Conservation (phyloP, 2,329 filamentous ascomycete species). For the Penicillium sp. region DNA sequence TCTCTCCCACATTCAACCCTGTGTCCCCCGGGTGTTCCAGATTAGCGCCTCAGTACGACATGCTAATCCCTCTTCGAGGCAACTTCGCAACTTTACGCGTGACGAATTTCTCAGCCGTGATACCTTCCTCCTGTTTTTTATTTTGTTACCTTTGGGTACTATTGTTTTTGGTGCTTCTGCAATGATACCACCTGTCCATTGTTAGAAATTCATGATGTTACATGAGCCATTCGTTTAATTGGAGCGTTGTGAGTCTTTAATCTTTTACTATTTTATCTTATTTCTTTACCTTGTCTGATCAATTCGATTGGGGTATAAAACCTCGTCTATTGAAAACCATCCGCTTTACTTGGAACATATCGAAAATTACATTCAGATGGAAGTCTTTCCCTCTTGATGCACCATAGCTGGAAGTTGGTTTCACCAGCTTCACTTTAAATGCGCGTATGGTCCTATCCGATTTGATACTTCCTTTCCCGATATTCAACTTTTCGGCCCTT, state of each 20-base stretch:
- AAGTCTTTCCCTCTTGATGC: not conserved
- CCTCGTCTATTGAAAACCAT: not conserved
- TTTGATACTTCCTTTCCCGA: not conserved
- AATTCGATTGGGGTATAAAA: not conserved
- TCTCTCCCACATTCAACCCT: not conserved
- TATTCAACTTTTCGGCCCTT: not conserved
- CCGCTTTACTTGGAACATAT: not conserved
- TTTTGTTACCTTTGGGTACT: not conserved
- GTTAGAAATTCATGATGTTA: conserved; percentile 27
- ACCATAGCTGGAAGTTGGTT: not conserved
- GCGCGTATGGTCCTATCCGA: not conserved
- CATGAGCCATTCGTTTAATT: conserved; percentile 23
- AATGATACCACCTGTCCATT: conserved; percentile 27
- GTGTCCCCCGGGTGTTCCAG: conserved; percentile 3
- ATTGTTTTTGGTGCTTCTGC: conserved; percentile 11
- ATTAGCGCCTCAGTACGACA: conserved; percentile 6
- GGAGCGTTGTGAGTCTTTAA: conserved; percentile 1
- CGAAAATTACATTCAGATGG: not conserved
- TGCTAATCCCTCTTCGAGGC: not conserved
- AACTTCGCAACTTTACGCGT: conserved; percentile 15
- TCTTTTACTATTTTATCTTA: not conserved
- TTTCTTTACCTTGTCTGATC: not conserved
- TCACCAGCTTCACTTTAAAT: not conserved
- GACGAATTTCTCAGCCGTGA: conserved; percentile 21
- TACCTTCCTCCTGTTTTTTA: conserved; percentile 14